Base-by-base conservation (phyloP, 75 land plant genomes). In the Picea glauca region DNA sequence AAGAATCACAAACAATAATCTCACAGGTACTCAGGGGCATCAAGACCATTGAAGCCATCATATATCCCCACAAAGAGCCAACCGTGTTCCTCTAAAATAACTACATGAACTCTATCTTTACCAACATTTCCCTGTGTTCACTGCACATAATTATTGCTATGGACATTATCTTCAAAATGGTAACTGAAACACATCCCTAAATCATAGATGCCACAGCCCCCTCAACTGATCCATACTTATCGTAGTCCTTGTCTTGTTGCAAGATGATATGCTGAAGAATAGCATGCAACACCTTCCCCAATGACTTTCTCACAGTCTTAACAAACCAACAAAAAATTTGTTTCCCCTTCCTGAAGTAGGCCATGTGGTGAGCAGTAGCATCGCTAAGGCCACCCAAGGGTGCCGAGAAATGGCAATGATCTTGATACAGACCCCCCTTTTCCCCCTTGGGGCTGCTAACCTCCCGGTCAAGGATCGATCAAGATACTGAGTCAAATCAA, bases 21-120 rank as follows among this genome's bases (percentile, higher is more conserved):
- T 26, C 26, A 26, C 26, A 98, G 85, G 78, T 93, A 98, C 74
- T 98, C 99, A 18, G 99, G 93, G 3, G 99, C 99, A 75, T 98
- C 98, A 2, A 98, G 93, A 46, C 99, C 99, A 61, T 92, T 95
- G 79, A 98, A 98, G 5, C 99, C 99, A 78, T 98, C 99, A 78
- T 95, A 98, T 61, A 98, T 98, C 32, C 99, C 99, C 17, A 95
- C 96, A 79, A 95, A 98, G 46, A 98, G 84, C 99, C 99, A 98
- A n/a, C 96, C 91, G 32, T 95, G 91, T 62, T 98, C 98, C 60
- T 98, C 99, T 8, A 98, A 98, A 23, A 98, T 84, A 13, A 95
- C 99, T 56, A 98, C 99, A 76, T 94, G 98, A 20, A 95, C 93
- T 1, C 99, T 85, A 77, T 98, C 99, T 81, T 95, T 98, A 0